Base-by-base conservation (phyloP, 2,329 filamentous ascomycete species). In the Beauveria brongniartii region DNA sequence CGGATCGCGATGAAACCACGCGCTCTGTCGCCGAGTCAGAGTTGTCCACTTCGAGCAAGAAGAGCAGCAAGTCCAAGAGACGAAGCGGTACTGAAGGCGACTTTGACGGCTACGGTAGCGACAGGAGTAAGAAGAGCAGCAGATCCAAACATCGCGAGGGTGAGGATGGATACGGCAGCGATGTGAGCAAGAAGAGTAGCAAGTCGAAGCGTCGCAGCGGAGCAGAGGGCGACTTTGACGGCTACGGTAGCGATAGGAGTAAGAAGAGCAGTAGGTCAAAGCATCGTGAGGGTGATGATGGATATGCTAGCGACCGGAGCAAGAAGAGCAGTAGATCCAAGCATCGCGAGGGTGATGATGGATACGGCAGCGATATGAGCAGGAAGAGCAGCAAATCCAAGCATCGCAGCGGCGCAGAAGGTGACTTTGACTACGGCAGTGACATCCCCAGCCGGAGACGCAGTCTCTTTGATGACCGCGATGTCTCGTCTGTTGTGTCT, bases 401-500 rank as follows among this genome's bases (percentile, higher is more conserved):
- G 67, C 71, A 71, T 58, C 71, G 69, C 61, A 75, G 72, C 56
- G 69, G 66, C 58, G 63, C 65, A 59, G 75, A 71, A 61, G 77
- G 72, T 59, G 74, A 71, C 59, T 73, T 66, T 63, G 72, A 67
- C 14, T 58, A 66, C 24, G 70, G 73, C 62, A 71, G 73, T 54
- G 72, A 77, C 57, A 73, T 74, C 30, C 71, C 75, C 37, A 72
- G 78, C 68, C 72, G 71, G 64, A 71, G 69, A 50, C 71, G 69
- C 3, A 74, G 75, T n/a, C 69, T 67, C 2, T 77, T 74, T 59
- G 73, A 78, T 28, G 76, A 80, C 61, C 75, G 75, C n/a, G 79
- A 81, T 46, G 74, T 78, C 22, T 76, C 73, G 63, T 83, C 80
- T 37, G 74, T 80, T 14, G 75, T 80, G 5, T 82, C 81, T 6